A percentile compares a stretch with the other conserved stretches of the same genome.
Evolutionary conservation across 208 protist species (phyloP).

Genomic region (Acanthamoeba quina): DNA sequence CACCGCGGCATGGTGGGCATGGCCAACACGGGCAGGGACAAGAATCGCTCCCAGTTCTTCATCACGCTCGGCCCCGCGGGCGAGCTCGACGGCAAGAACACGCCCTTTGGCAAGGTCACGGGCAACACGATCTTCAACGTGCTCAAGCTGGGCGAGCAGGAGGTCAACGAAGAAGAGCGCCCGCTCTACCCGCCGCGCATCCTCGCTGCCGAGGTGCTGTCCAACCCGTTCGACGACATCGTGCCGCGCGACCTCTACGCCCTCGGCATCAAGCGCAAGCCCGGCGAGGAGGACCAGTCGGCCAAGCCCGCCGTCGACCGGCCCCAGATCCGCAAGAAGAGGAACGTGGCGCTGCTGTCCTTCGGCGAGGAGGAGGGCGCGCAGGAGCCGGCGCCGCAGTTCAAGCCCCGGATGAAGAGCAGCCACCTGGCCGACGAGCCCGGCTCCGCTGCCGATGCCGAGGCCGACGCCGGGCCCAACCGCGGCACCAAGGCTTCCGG

Average conservation of each 20-base stretch:
- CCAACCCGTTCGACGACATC: slow-evolving; percentile 89
- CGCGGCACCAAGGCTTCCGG: neutral
- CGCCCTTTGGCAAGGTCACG: slow-evolving; percentile 88
- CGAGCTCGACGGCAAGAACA: slow-evolving; percentile 88
- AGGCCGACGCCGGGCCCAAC: neutral
- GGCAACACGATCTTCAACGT: slow-evolving; percentile 90
- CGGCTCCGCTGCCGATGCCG: neutral
- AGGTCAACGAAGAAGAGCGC: slow-evolving; percentile 84
- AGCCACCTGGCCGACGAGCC: neutral
- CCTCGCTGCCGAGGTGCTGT: slow-evolving; percentile 78
- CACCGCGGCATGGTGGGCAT: slow-evolving; percentile 89
- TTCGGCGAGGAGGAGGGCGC: slow-evolving; percentile 35
- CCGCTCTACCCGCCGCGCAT: slow-evolving; percentile 87
- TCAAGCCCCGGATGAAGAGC: slow-evolving; percentile 47
- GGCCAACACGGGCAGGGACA: slow-evolving; percentile 81
- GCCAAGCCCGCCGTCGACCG: slow-evolving; percentile 5
- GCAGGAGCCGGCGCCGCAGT: neutral
- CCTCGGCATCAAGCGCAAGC: slow-evolving; percentile 38
- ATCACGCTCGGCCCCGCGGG: slow-evolving; percentile 85
- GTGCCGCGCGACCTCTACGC: slow-evolving; percentile 72
- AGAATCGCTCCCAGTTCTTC: slow-evolving; percentile 91
- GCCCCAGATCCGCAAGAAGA: slow-evolving; percentile 7
- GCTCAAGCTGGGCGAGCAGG: slow-evolving; percentile 83
- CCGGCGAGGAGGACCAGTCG: neutral
- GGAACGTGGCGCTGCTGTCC: slow-evolving; percentile 20